phyloP scores from a whole-genome alignment of 2,329 filamentous ascomycete genomes.

The Zasmidium cellare region DNA sequence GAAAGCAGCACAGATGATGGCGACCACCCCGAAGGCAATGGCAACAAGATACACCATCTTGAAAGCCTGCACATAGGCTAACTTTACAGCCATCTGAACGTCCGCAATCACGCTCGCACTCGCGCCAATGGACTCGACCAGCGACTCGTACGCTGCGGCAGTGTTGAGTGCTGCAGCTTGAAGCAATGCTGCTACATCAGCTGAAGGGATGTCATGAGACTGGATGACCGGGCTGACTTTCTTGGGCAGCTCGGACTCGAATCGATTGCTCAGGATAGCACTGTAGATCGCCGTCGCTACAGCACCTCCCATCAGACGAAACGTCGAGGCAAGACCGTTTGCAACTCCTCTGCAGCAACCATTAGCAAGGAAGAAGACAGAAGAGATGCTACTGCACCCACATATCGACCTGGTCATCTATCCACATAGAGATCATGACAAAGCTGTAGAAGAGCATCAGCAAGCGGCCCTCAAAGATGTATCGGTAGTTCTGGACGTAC shows the following conservation, averaged over 20 bases:
- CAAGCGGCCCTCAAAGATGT: no score
- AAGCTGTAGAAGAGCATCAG: background rate
- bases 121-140: slow-evolving; percentile 2
- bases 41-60: slow-evolving; percentile 16
- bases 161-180: slow-evolving; percentile 12
- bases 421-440: slow-evolving; percentile 16
- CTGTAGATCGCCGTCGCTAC: slow-evolving; percentile 19
- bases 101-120: background rate
- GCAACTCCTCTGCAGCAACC: slow-evolving; percentile 9
- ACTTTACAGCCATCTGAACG: slow-evolving; percentile 8
- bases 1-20: slow-evolving; percentile 14
- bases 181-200: background rate
- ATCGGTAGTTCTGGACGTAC: background rate
- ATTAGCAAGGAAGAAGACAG: background rate
- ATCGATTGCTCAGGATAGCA: slow-evolving; percentile 14
- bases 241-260: slow-evolving; percentile 10
- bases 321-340: slow-evolving; percentile 16
- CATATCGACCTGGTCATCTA: slow-evolving; percentile 17
- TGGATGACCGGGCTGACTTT: slow-evolving; percentile 6
- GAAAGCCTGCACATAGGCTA: slow-evolving; percentile 14
- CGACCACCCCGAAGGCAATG: slow-evolving; percentile 13
- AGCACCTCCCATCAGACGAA: slow-evolving; percentile 19
- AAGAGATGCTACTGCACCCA: background rate
- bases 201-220: slow-evolving; percentile 1
- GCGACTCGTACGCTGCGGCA: slow-evolving; percentile 11